Evolutionary conservation across 371 early-diverging fungal species (phyloP), one percentile per base, ranked within the genome.

Genomic region (Mortierella sp.): DNA sequence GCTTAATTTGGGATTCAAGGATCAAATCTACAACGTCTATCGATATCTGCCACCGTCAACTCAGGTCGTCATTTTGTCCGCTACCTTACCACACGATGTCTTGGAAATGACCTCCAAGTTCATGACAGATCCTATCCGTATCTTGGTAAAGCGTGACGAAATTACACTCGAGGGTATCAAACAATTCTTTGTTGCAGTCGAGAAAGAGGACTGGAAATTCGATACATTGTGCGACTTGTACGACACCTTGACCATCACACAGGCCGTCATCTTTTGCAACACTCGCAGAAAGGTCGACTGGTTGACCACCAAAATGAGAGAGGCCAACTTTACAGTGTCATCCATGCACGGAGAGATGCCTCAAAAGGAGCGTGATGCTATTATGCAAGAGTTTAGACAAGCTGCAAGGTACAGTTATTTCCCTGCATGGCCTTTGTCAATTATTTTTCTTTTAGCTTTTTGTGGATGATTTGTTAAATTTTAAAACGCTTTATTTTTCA

Each of bases 121-220:
- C 82, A 99, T 99, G 95, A 92, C 92, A 47, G 96, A 99, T 75
- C 99, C 99, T 32, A 93, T 99, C 72, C 93, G 98, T 64, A 98
- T 99, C 71, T 92, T 99, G 68, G 98, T 99, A 68, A 99, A 99
- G 93, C 97, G 98, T 87, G 99, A 99, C 88, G 99, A 99, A 86
- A 90, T 99, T 86, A 99, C 99, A n/a, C 88, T 99, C 47, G 99
- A 99, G 88, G 99, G 99, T 72, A 99, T 99, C 85, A 97, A 97
- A 83, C 99, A 99, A 84, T 99, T 98, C 91, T 99, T 94, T 87
- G 95, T 99, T 17, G 93, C 96, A 49, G 96, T 99, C 12, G 99
- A 98, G 83, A 91, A 92, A 83, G 97, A 96, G 85, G 98, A 95
- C 81, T 97, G 93, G 96, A 99, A 96, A 85, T 95, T 96, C 68